These are phyloP conservation scores for Pelargonium citronellum DNA, from an alignment of 441 rosid genomes.

Conservation along the genomic window DNA sequence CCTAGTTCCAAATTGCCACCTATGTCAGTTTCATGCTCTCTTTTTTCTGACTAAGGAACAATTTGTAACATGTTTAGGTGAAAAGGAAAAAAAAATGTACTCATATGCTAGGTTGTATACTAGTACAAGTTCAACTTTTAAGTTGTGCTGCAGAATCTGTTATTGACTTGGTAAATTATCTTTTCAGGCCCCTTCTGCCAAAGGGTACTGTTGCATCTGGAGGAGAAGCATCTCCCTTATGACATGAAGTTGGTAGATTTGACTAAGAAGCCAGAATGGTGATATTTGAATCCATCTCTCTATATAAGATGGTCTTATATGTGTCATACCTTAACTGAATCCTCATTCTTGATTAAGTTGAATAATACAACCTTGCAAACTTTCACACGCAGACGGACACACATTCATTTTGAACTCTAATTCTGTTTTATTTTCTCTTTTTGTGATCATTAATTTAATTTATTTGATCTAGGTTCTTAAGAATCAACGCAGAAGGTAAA, in stretches of 20 bases:
- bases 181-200: constrained; percentile 79
- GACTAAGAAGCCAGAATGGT: constrained; percentile 88
- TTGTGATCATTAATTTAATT: not conserved
- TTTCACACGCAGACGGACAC: not conserved
- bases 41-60: too few species aligned
- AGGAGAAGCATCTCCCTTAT: constrained; percentile 82
- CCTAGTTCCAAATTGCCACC: too few species aligned
- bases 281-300: constrained; percentile 16
- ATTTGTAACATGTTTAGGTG: too few species aligned
- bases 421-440: not conserved
- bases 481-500: constrained; percentile 82
- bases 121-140: not conserved
- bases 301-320: constrained; percentile 5
- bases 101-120: not conserved
- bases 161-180: constrained; percentile 13
- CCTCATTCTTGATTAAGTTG: not conserved
- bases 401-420: too few species aligned
- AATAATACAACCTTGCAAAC: not conserved
- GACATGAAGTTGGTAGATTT: constrained; percentile 82
- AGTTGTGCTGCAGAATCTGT: not conserved
- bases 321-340: not conserved
- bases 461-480: constrained; percentile 58
- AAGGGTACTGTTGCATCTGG: constrained; percentile 75
- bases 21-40: too few species aligned
- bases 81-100: not conserved